These are phyloP conservation scores for Flueggea neowawraea DNA, from an alignment of 441 rosid genomes.

Conservation along the genomic window DNA sequence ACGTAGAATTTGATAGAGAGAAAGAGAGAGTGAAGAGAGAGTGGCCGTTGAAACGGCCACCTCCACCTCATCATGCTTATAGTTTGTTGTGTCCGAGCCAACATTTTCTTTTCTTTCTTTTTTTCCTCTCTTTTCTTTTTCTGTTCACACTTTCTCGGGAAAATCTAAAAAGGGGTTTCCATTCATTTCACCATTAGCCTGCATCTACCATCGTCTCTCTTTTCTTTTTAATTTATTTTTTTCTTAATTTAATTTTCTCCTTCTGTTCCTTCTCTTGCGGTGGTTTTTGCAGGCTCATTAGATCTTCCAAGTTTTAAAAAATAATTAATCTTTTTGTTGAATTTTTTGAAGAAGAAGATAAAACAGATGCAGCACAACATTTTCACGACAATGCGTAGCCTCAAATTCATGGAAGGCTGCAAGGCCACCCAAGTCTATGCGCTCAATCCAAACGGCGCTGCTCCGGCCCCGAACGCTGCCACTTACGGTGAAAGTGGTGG, in stretches of 20 bases:
- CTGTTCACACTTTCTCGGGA: slow-evolving; percentile 9
- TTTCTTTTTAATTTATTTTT: slow-evolving; percentile 24
- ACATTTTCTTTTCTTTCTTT: no score
- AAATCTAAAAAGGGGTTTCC: neutral
- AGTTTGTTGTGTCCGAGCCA: no score
- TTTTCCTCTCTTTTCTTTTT: neutral
- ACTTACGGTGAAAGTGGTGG: neutral
- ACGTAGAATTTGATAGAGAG: no score
- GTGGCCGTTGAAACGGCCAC: no score
- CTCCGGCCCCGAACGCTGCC: slow-evolving; percentile 8
- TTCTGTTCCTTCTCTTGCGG: slow-evolving; percentile 7
- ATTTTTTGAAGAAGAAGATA: neutral
- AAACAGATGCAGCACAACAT: slow-evolving; percentile 70
- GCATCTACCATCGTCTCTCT: slow-evolving; percentile 28
- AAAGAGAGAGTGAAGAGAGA: no score
- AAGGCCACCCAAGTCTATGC: slow-evolving; percentile 73
- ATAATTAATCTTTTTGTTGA: slow-evolving; percentile 4
- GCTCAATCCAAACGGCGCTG: slow-evolving; percentile 39
- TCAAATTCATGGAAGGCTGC: slow-evolving; percentile 79
- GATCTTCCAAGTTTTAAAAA: slow-evolving; percentile 3
- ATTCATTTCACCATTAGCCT: slow-evolving; percentile 11
- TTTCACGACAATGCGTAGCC: slow-evolving; percentile 78
- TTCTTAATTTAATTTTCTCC: slow-evolving; percentile 21
- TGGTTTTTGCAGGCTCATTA: slow-evolving; percentile 13
- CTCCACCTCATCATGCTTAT: no score